These are phyloP conservation scores for Epichloe glyceriae DNA, from an alignment of 2,329 filamentous ascomycete species.

Conservation along the genomic window DNA sequence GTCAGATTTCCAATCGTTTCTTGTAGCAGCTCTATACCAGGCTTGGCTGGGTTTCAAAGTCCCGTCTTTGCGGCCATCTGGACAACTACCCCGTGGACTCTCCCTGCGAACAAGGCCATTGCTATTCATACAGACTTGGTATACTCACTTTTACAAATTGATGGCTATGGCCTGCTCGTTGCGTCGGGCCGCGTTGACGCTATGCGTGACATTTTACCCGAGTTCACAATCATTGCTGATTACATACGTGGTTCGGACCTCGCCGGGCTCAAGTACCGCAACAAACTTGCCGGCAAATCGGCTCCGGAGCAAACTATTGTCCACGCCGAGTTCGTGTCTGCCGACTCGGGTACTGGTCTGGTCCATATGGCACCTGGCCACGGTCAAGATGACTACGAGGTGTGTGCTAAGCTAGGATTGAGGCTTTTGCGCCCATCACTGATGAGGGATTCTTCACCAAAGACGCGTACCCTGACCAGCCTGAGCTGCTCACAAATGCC, in stretches of 20 bases:
- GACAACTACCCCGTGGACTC: constrained; percentile 97
- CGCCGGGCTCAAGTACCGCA: constrained; percentile 51
- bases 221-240: constrained; percentile 39
- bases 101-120: constrained; percentile 85
- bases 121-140: constrained; percentile 63
- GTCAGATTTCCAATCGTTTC: constrained; percentile 61
- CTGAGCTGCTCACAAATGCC: constrained; percentile 49
- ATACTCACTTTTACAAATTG: constrained; percentile 55
- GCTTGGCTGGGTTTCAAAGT: constrained; percentile 27
- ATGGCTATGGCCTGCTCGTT: constrained; percentile 51
- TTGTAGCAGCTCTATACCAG: constrained; percentile 18
- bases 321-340: constrained; percentile 77
- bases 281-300: constrained; percentile 49
- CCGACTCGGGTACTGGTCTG: constrained; percentile 83
- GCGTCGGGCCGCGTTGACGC: constrained; percentile 57
- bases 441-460: constrained; percentile 69
- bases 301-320: constrained; percentile 56
- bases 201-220: constrained; percentile 36
- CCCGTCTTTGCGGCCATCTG: constrained; percentile 75
- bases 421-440: constrained; percentile 71
- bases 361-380: constrained; percentile 92
- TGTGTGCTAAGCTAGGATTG: constrained; percentile 58
- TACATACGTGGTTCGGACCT: constrained; percentile 54
- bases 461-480: constrained; percentile 61
- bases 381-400: constrained; percentile 90